Evolutionary conservation across 2,329 filamentous ascomycete genomes (phyloP).

Genomic region (Penicillium brasilianum): DNA sequence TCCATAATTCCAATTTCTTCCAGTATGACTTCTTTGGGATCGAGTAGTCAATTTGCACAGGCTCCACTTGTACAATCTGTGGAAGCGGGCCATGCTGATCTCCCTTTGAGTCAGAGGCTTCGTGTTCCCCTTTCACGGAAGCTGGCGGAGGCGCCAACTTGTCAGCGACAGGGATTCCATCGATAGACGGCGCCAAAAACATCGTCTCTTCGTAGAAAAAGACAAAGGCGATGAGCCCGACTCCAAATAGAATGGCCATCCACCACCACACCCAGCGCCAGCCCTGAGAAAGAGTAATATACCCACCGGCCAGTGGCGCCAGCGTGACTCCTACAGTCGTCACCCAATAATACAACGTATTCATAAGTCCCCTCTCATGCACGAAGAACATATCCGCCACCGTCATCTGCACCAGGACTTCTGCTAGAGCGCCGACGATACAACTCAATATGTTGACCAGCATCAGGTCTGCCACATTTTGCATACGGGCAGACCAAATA

Average conservation of each 20-base stretch:
- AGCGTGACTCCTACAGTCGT: slow-evolving; percentile 41
- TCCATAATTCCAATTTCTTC: slow-evolving; percentile 48
- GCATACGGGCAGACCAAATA: slow-evolving; percentile 53
- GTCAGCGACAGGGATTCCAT: slow-evolving; percentile 6
- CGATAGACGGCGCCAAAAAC: slow-evolving; percentile 12
- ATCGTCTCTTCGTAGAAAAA: slow-evolving; percentile 54
- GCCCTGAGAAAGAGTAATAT: slow-evolving; percentile 46
- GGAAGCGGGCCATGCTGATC: neutral
- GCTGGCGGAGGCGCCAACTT: neutral
- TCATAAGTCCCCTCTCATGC: slow-evolving; percentile 55
- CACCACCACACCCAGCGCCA: slow-evolving; percentile 61
- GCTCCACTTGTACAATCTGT: slow-evolving; percentile 1
- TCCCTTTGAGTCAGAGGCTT: neutral
- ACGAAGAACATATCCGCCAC: slow-evolving; percentile 57
- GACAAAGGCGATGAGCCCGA: slow-evolving; percentile 45
- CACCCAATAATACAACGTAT: slow-evolving; percentile 52
- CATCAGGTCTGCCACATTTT: slow-evolving; percentile 51
- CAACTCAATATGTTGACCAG: slow-evolving; percentile 52
- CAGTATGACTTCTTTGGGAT: slow-evolving; percentile 40
- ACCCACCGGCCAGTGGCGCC: slow-evolving; percentile 41
- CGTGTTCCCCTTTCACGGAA: slow-evolving; percentile 7
- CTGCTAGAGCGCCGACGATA: slow-evolving; percentile 50
- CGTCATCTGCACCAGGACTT: slow-evolving; percentile 55
- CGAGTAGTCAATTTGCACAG: slow-evolving; percentile 14
- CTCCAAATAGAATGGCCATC: slow-evolving; percentile 48